A percentile compares a stretch with the other conserved stretches of the same genome.
These are phyloP conservation scores for Pseudocercospora macadamiae DNA, from an alignment of 2,329 filamentous ascomycete species.

Conservation along the genomic window DNA sequence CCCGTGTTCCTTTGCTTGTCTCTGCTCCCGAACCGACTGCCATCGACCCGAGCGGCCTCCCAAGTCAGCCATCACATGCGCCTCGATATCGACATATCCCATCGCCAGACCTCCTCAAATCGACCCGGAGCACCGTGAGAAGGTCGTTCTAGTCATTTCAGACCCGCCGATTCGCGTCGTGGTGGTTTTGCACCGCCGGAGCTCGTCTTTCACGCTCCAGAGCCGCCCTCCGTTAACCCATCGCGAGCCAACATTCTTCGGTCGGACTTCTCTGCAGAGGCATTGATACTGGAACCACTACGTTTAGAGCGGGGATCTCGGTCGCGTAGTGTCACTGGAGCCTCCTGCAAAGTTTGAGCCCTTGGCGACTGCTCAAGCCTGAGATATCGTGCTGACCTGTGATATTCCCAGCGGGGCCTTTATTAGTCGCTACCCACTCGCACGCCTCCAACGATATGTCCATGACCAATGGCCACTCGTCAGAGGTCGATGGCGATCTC, in stretches of 20 bases:
- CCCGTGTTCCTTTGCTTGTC: constrained; percentile 35
- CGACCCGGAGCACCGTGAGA: constrained; percentile 26
- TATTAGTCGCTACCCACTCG: constrained; percentile 65
- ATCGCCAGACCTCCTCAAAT: constrained; percentile 26
- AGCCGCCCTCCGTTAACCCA: constrained; percentile 31
- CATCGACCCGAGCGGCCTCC: constrained; percentile 23
- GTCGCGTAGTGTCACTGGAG: constrained; percentile 46
- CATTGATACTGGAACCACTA: constrained; percentile 29
- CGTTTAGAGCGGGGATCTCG: constrained; percentile 41
- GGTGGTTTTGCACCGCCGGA: constrained; percentile 21
- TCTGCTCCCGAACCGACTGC: constrained; percentile 8
- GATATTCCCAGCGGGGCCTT: constrained; percentile 60
- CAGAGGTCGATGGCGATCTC: constrained; percentile 56
- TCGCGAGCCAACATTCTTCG: constrained; percentile 38
- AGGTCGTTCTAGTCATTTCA: constrained; percentile 10
- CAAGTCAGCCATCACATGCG: constrained; percentile 31
- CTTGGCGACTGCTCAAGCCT: constrained; percentile 31
- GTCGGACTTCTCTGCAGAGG: constrained; percentile 43
- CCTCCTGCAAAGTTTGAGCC: constrained; percentile 36
- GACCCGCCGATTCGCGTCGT: constrained; percentile 22
- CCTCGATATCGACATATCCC: constrained; percentile 33
- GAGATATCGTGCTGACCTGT: constrained; percentile 47
- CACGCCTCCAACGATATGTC: constrained; percentile 50
- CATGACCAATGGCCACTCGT: constrained; percentile 68
- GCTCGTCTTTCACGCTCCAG: constrained; percentile 21